Evolutionary conservation across 768 basidiomycete species (phyloP), one percentile per base, ranked within the genome.

Genomic region (Amyloporia xantha): DNA sequence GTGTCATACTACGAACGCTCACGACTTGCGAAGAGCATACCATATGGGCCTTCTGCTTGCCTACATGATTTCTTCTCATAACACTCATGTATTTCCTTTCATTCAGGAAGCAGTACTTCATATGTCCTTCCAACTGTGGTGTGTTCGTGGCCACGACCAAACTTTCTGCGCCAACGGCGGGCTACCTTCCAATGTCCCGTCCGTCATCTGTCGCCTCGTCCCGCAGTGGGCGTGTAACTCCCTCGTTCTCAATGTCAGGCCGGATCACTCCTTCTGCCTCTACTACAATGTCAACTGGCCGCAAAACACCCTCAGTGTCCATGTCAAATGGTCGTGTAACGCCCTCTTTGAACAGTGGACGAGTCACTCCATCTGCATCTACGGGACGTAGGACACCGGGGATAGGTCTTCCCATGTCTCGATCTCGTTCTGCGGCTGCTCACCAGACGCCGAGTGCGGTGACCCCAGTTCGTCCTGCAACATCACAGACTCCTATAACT

Each of bases 71-170:
- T 40, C 39, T 20, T 9, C n/a, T 23, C 19, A 42, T 26, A 17
- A 39, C 17, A 23, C 41, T 27, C 17, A 47, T 41, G 42, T 43
- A 43, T n/a, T n/a, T n/a, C n/a, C 35, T 44, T 48, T 52, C 28
- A 44, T 17, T 19, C 58, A 94, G 92, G 36, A 77, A 78, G 40
- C 80, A 75, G 58, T 97, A 99, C 64, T 99, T 99, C 57, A 57
- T 70, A 1, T 97, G 94, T 65, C 79, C 90, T 15, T 79, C 82
- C 0, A 77, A 80, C 39, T 94, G 91, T 52, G 95, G 95, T 23
- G 90, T 99, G 33, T 99, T 98, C 62, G 86, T 95, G 19, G 81
- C 87, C 5, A 72, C 81, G 1, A 69, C 78, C 27, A 96, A 96
- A 64, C 78, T 99, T 17, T 87, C 91, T 2, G 59, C 79, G 4